Conservation (phyloP, 495 filamentous ascomycete species). For the Paragyromitra xinjiangensis region DNA sequence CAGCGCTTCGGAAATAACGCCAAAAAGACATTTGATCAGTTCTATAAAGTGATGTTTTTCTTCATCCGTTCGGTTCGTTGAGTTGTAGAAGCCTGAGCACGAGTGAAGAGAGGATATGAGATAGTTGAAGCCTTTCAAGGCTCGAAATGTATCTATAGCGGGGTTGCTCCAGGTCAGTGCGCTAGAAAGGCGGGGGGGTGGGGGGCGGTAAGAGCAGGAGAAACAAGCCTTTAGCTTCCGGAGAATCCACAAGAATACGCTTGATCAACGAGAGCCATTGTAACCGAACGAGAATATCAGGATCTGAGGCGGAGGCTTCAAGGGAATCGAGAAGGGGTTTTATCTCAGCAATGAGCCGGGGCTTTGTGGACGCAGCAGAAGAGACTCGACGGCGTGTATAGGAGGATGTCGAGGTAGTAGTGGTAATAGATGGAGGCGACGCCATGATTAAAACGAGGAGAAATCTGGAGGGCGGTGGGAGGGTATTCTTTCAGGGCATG, state of each 20-base stretch:
- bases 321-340: conserved; percentile 58
- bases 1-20: conserved; percentile 77
- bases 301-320: conserved; percentile 50
- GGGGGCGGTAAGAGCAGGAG: conserved; percentile 5
- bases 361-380: conserved; percentile 55
- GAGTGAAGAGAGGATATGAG: conserved; percentile 73
- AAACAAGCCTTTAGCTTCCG: conserved; percentile 57
- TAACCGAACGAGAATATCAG: conserved; percentile 56
- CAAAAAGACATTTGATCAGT: conserved; percentile 74
- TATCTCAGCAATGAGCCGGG: conserved; percentile 55
- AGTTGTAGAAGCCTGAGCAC: conserved; percentile 76
- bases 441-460: conserved; percentile 35
- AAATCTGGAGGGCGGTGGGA: conserved; percentile 22
- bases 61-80: conserved; percentile 66
- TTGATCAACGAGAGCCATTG: conserved; percentile 58
- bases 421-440: conserved; percentile 39
- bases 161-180: conserved; percentile 53
- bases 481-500: conserved; percentile 48
- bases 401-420: conserved; percentile 26
- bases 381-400: conserved; percentile 53
- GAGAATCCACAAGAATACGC: conserved; percentile 56
- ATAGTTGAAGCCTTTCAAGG: conserved; percentile 79
- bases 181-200: conserved; percentile 7
- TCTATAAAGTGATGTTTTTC: conserved; percentile 72
- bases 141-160: conserved; percentile 82